These are phyloP conservation scores for Fagus sylvatica DNA, from an alignment of 306 rosid genomes.

Conservation along the genomic window DNA sequence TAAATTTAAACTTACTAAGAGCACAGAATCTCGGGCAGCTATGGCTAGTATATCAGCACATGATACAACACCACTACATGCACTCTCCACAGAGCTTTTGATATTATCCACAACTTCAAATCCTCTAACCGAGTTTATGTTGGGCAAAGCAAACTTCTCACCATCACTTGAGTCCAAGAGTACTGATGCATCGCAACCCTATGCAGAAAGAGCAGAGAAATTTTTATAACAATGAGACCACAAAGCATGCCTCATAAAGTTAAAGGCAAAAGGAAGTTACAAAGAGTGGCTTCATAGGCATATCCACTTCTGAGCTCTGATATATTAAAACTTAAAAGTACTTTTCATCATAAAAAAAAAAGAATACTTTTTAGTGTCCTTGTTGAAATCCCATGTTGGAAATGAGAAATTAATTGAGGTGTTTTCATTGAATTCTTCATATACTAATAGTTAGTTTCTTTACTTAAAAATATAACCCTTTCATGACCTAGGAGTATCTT, in stretches of 20 bases:
- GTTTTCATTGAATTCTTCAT: too few species aligned
- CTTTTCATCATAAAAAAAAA: too few species aligned
- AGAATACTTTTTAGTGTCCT: too few species aligned
- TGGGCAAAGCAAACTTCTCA: conserved; percentile 71
- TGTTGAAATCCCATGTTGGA: too few species aligned
- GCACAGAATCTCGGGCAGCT: conserved; percentile 82
- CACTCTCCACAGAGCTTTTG: conserved; percentile 75
- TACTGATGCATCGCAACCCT: conserved; percentile 94
- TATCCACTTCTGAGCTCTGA: neutral
- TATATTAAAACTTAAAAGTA: neutral
- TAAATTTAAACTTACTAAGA: conserved; percentile 44
- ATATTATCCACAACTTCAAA: conserved; percentile 74
- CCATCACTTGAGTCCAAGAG: conserved; percentile 61
- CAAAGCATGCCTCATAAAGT: too few species aligned
- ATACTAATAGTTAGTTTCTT: too few species aligned
- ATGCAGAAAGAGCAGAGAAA: neutral
- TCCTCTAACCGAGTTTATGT: conserved; percentile 73
- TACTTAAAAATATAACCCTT: too few species aligned
- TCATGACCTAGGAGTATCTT: too few species aligned
- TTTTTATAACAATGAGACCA: too few species aligned
- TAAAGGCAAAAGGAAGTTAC: too few species aligned
- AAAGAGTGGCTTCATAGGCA: too few species aligned
- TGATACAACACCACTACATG: conserved; percentile 74
- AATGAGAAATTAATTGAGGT: too few species aligned
- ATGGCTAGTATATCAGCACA: conserved; percentile 84